phyloP scores from a whole-genome alignment of 805 yeast genomes.

The Phaffomyces thermotolerans region DNA sequence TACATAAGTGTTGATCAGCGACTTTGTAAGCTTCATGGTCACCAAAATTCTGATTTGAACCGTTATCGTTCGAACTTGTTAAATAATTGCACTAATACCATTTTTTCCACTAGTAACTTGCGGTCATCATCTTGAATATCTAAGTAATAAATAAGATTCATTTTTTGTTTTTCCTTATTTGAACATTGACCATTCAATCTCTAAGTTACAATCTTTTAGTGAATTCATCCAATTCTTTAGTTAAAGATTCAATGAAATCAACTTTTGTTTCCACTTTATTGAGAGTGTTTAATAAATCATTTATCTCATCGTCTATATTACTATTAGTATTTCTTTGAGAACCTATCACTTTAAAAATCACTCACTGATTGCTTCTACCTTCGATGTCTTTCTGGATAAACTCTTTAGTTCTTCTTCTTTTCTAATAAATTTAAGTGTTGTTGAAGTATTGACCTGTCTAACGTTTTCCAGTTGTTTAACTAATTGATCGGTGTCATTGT shows the following conservation, averaged over 20 bases:
- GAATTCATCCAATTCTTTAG: conserved; percentile 14
- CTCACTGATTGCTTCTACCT: conserved; percentile 15
- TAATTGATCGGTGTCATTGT: conserved; percentile 31
- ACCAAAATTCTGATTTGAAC: no score
- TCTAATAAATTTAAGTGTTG: conserved; percentile 42
- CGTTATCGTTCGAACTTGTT: no score
- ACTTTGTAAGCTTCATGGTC: no score
- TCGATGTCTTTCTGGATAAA: conserved; percentile 17
- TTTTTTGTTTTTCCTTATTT: no score
- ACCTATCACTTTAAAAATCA: background rate
- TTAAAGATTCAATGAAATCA: conserved; percentile 13
- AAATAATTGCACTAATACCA: no score
- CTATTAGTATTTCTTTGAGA: background rate
- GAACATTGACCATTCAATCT: no score
- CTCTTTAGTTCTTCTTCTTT: conserved; percentile 36
- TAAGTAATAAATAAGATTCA: no score
- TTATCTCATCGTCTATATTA: conserved; percentile 24
- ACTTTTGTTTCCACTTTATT: conserved; percentile 12
- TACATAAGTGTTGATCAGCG: no score
- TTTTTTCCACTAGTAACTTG: no score
- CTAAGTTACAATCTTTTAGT: conserved; percentile 3
- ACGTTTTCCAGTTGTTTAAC: conserved; percentile 39
- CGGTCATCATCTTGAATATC: no score
- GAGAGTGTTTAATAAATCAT: conserved; percentile 8
- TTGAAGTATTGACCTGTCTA: conserved; percentile 51